A percentile compares a stretch with the other conserved stretches of the same genome.
Evolutionary conservation across 805 yeast species (phyloP).

Genomic region (Candida boleticola): DNA sequence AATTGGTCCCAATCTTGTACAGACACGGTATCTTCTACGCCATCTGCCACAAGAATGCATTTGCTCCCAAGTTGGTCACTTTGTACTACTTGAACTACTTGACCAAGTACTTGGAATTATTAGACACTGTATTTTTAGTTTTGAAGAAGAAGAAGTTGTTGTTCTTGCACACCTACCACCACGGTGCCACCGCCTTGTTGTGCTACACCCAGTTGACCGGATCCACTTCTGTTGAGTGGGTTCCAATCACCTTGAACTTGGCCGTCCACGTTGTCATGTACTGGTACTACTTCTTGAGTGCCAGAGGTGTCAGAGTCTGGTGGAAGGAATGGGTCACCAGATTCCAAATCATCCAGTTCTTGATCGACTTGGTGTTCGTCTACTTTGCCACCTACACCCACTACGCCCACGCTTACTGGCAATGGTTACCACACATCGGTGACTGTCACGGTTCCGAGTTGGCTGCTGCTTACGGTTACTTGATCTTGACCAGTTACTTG

Average conservation of each 20-base stretch:
- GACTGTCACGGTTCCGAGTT: conserved; percentile 88
- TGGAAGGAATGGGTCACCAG: conserved; percentile 99
- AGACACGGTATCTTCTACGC: conserved; percentile 79
- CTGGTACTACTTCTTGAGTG: conserved; percentile 92
- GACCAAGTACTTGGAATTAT: conserved; percentile 82
- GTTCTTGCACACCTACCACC: conserved; percentile 94
- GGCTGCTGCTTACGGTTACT: conserved; percentile 91
- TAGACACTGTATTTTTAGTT: conserved; percentile 90
- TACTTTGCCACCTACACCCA: conserved; percentile 93
- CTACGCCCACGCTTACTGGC: conserved; percentile 69
- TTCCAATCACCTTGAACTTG: conserved; percentile 83
- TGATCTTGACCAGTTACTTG: conserved; percentile 83
- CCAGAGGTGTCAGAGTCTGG: conserved; percentile 95
- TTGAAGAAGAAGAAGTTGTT: conserved; percentile 88
- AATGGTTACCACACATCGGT: conserved; percentile 65
- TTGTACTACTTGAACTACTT: conserved; percentile 89
- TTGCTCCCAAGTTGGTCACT: conserved; percentile 80
- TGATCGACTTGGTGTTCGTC: conserved; percentile 85
- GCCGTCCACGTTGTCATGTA: conserved; percentile 96
- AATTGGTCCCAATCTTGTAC: conserved; percentile 73
- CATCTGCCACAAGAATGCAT: conserved; percentile 73
- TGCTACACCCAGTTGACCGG: conserved; percentile 94
- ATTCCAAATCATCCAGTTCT: conserved; percentile 90
- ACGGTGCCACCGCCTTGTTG: conserved; percentile 94
- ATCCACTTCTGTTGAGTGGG: conserved; percentile 90